Evolutionary conservation across 768 basidiomycete species (phyloP).

Genomic region (Myochromella boudieri): DNA sequence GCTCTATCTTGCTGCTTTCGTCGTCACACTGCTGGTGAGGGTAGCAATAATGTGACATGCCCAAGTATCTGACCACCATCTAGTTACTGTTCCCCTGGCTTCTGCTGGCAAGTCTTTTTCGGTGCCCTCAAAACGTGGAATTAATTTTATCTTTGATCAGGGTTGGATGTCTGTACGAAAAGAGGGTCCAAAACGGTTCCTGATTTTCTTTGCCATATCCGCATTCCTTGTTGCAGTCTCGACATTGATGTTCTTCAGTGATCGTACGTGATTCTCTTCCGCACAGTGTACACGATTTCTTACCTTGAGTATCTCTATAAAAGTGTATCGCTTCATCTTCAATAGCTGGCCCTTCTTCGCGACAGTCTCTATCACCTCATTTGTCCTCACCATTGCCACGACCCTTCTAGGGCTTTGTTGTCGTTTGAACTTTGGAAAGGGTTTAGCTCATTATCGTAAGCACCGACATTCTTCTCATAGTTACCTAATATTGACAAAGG

Average conservation of each 20-base stretch:
- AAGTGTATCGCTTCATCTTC: slow-evolving; percentile 45
- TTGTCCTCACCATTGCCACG: slow-evolving; percentile 39
- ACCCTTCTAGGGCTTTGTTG: slow-evolving; percentile 47
- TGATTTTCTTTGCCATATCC: slow-evolving; percentile 38
- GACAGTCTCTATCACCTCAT: slow-evolving; percentile 42
- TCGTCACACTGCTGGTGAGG: slow-evolving; percentile 40
- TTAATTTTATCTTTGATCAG: slow-evolving; percentile 24
- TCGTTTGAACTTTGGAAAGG: slow-evolving; percentile 53
- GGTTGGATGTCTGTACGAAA: slow-evolving; percentile 49
- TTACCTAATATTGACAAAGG: not conserved
- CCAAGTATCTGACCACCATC: not conserved
- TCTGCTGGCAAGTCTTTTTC: slow-evolving; percentile 31
- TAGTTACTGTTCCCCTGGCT: slow-evolving; percentile 50
- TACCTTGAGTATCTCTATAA: too few relatives aligned
- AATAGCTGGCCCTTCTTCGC: slow-evolving; percentile 48
- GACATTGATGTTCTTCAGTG: slow-evolving; percentile 41
- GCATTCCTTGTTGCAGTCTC: slow-evolving; percentile 36
- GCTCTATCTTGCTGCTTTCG: slow-evolving; percentile 42
- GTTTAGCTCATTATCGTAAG: slow-evolving; percentile 53
- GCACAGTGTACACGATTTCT: too few relatives aligned
- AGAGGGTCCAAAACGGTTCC: slow-evolving; percentile 40
- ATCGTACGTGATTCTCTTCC: too few relatives aligned
- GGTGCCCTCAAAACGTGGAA: not conserved
- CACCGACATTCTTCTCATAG: not conserved
- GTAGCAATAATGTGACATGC: too few relatives aligned